phyloP scores from a whole-genome alignment of 177 flowering plant species.

The Vitis hybrid region DNA sequence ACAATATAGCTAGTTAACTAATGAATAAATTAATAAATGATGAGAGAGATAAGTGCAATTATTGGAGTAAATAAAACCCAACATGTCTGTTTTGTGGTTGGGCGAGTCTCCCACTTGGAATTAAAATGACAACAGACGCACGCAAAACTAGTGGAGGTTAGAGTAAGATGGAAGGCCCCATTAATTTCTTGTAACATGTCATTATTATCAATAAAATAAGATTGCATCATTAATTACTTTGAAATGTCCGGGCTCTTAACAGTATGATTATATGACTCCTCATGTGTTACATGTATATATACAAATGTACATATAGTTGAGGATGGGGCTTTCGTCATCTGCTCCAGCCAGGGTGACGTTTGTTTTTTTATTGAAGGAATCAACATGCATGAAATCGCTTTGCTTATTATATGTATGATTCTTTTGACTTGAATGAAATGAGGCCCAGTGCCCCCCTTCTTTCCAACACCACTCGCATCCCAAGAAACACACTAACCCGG shows the following conservation, averaged over 20 bases:
- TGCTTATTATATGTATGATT: constrained; percentile 2
- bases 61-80: background rate
- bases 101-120: constrained; percentile 5
- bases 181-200: background rate
- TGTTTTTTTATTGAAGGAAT: background rate
- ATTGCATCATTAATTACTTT: background rate
- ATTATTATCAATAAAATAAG: background rate
- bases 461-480: background rate
- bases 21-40: background rate
- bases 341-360: constrained; percentile 16
- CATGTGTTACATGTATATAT: too few species aligned
- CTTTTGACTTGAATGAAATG: background rate
- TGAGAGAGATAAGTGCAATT: background rate
- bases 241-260: background rate
- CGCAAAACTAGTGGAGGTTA: background rate
- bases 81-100: constrained; percentile 13
- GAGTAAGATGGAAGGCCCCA: background rate
- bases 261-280: too few species aligned
- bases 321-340: constrained; percentile 16
- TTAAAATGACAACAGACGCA: background rate
- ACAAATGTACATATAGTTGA: background rate
- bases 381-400: background rate
- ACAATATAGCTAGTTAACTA: too few species aligned
- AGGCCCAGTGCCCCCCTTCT: background rate
- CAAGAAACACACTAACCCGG: background rate